Evolutionary conservation across 208 protist species (phyloP).

Genomic region (Leptomonas pyrrhocoris): DNA sequence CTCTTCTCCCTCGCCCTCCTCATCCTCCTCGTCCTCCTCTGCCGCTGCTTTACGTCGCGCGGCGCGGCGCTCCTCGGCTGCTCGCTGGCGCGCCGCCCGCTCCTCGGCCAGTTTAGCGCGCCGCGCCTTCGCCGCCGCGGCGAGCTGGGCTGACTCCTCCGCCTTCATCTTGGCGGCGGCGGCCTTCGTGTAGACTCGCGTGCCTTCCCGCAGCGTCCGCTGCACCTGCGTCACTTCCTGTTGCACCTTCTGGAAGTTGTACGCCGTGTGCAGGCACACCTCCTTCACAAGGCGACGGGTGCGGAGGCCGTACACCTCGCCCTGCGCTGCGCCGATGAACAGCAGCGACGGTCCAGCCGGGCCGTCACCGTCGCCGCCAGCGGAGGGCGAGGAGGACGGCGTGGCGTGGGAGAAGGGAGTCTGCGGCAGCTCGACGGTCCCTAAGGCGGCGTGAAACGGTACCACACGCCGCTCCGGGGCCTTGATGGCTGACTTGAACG

Average conservation of each 20-base stretch:
- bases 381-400: conserved; percentile 16
- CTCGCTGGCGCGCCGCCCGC: conserved; percentile 49
- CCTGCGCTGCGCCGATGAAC: conserved; percentile 59
- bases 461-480: conserved; percentile 44
- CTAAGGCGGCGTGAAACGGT: conserved; percentile 42
- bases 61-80: conserved; percentile 33
- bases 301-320: conserved; percentile 73
- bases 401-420: conserved; percentile 39
- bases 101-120: conserved; percentile 35
- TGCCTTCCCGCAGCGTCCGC: conserved; percentile 42
- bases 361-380: conserved; percentile 19
- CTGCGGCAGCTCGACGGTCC: conserved; percentile 67
- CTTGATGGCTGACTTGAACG: conserved; percentile 69
- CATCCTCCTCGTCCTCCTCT: too few relatives aligned
- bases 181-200: conserved; percentile 37
- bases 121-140: conserved; percentile 38
- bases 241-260: conserved; percentile 49
- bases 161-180: conserved; percentile 44
- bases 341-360: conserved; percentile 35
- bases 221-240: conserved; percentile 44
- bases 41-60: conserved; percentile 26
- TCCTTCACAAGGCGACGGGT: conserved; percentile 43
- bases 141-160: conserved; percentile 46
- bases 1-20: conserved; percentile 39
- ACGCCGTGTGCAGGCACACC: conserved; percentile 51